Percentiles rank a stretch among this genome's conserved stretches.
Evolutionary conservation across 768 basidiomycete species (phyloP).

Genomic region (Tylopilus sp.): DNA sequence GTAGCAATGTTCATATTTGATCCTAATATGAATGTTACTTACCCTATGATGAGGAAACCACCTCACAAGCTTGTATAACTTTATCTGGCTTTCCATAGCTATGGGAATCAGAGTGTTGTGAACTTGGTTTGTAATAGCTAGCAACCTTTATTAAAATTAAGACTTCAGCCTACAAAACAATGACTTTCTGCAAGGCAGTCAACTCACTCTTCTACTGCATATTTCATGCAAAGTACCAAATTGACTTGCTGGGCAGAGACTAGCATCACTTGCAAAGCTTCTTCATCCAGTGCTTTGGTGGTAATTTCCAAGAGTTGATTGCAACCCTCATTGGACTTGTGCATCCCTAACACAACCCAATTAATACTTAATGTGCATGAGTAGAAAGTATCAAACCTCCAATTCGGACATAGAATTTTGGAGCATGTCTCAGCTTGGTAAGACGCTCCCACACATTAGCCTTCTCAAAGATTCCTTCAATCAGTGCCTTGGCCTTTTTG

Average conservation of each 20-base stretch:
- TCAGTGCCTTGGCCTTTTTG: background rate
- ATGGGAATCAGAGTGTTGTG: background rate
- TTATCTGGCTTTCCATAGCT: too few relatives aligned
- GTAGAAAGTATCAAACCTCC: background rate
- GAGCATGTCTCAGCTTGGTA: background rate
- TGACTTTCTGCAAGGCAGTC: too few relatives aligned
- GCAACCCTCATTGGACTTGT: background rate
- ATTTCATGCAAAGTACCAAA: conserved; percentile 3
- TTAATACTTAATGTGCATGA: too few relatives aligned
- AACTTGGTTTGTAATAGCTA: background rate
- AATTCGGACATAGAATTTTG: background rate
- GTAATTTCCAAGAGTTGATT: background rate
- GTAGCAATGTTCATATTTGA: too few relatives aligned
- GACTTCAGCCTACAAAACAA: background rate
- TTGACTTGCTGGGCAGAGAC: conserved; percentile 9
- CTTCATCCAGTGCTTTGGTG: background rate
- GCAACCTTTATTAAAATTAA: background rate
- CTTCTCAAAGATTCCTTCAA: background rate
- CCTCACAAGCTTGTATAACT: background rate
- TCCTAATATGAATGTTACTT: too few relatives aligned
- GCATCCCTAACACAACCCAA: too few relatives aligned
- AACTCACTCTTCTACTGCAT: conserved; percentile 3
- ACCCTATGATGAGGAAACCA: conserved; percentile 6
- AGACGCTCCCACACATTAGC: background rate
- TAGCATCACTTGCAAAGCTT: conserved; percentile 1